Percentiles rank a stretch among this genome's conserved stretches.
Evolutionary conservation across 176 grass and related monocot genomes (phyloP).

Genomic region (Carex scoparia): DNA sequence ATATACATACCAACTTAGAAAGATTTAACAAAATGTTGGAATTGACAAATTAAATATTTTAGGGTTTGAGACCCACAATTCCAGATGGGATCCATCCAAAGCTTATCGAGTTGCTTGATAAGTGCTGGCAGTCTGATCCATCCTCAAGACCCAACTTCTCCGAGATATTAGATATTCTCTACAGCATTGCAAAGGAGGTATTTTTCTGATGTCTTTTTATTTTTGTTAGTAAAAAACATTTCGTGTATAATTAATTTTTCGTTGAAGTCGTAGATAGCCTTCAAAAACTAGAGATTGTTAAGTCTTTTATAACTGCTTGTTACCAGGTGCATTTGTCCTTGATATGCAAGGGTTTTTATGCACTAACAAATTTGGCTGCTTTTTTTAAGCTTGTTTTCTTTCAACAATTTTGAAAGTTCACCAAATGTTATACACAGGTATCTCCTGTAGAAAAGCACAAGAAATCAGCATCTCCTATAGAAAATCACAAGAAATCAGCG

Average conservation of each 20-base stretch:
- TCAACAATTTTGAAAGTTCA: not conserved
- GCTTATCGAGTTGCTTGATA: slow-evolving; percentile 48
- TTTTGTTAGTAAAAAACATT: not conserved
- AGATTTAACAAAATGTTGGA: not conserved
- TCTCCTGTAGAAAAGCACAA: not conserved
- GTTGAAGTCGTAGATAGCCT: not conserved
- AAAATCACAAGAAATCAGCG: not conserved
- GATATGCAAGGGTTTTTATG: not conserved
- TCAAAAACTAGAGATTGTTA: not conserved
- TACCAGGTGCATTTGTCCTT: not conserved
- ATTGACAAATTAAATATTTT: slow-evolving; percentile 5
- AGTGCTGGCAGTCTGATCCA: slow-evolving; percentile 77
- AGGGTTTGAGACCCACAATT: slow-evolving; percentile 27
- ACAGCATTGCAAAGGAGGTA: slow-evolving; percentile 53
- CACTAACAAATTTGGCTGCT: not conserved
- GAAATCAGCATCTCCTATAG: not conserved
- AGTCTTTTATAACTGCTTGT: not conserved
- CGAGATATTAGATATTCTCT: slow-evolving; percentile 59
- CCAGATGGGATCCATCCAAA: slow-evolving; percentile 50
- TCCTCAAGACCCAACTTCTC: slow-evolving; percentile 64
- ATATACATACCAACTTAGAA: slow-evolving; percentile 23
- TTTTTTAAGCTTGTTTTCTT: not conserved
- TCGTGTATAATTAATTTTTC: not conserved
- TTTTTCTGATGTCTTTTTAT: not conserved
- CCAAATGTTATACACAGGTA: slow-evolving; percentile 21